Evolutionary conservation across 768 basidiomycete genomes (phyloP).

Genomic region (Daedaleopsis sinensis): DNA sequence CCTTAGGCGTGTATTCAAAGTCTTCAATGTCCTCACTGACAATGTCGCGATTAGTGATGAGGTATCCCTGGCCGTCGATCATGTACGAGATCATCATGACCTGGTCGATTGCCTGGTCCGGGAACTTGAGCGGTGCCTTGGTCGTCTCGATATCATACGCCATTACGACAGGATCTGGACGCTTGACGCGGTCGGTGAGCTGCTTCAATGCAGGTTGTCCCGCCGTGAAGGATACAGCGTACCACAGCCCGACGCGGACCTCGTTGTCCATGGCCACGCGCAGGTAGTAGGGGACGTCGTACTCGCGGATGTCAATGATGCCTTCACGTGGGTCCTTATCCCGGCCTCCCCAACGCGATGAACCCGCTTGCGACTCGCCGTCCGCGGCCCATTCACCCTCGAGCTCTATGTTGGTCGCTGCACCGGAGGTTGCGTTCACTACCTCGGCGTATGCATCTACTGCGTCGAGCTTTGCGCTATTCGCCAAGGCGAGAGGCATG

Average conservation of each 20-base stretch:
- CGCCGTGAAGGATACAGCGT: conserved; percentile 79
- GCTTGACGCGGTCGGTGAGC: conserved; percentile 87
- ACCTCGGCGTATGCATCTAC: conserved; percentile 99
- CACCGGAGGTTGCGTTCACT: conserved; percentile 72
- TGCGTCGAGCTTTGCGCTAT: conserved; percentile 90
- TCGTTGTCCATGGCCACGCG: conserved; percentile 99
- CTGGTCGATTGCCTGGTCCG: conserved; percentile 93
- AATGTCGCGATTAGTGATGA: conserved; percentile 97
- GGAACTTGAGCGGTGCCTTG: conserved; percentile 99
- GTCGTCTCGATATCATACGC: conserved; percentile 99
- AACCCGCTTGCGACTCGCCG: conserved; percentile 38
- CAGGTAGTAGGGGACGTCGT: conserved; percentile 95
- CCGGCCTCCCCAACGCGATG: conserved; percentile 31
- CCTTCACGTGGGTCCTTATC: conserved; percentile 88
- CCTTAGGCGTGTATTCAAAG: conserved; percentile 98
- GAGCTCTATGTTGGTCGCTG: conserved; percentile 67
- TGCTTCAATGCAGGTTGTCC: conserved; percentile 76
- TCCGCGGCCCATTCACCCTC: conserved; percentile 66
- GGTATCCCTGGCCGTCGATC: conserved; percentile 96
- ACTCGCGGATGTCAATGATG: conserved; percentile 94
- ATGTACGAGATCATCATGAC: conserved; percentile 99
- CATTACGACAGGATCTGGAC: conserved; percentile 99
- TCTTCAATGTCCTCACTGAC: conserved; percentile 97
- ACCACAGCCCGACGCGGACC: conserved; percentile 98
- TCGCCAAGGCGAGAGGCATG: conserved; percentile 86